These are phyloP conservation scores for Acanthamoeba quina DNA, from an alignment of 208 protist species.

Conservation along the genomic window DNA sequence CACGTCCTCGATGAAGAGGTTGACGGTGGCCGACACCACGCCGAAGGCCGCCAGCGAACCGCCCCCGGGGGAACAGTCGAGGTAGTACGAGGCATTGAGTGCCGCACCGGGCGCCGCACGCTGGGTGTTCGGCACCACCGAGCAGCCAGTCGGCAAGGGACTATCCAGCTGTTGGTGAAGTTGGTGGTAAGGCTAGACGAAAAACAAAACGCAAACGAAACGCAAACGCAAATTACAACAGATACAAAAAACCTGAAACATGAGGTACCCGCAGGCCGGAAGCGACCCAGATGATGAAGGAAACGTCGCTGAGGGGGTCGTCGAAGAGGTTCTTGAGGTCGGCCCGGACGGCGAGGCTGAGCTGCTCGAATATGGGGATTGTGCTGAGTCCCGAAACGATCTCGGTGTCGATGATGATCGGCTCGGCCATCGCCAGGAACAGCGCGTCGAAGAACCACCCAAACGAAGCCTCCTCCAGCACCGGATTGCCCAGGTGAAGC, in stretches of 20 bases:
- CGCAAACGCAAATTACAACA: too few relatives aligned
- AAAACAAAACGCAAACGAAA: too few relatives aligned
- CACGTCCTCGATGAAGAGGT: slow-evolving; percentile 71
- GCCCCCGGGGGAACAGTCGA: neutral
- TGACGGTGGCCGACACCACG: neutral
- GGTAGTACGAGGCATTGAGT: neutral
- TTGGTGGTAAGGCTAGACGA: too few relatives aligned
- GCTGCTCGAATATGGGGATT: slow-evolving; percentile 73
- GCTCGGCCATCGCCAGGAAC: slow-evolving; percentile 69
- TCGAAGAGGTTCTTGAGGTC: slow-evolving; percentile 70
- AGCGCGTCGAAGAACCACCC: slow-evolving; percentile 77
- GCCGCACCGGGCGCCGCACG: slow-evolving; percentile 3
- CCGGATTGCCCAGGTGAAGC: slow-evolving; percentile 71
- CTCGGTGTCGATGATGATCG: slow-evolving; percentile 66
- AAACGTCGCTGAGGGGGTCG: neutral
- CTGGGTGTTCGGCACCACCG: neutral
- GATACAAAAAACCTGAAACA: neutral
- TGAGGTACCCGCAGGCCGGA: neutral
- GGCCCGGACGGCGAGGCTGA: neutral
- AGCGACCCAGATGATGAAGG: slow-evolving; percentile 44
- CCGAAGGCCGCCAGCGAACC: neutral
- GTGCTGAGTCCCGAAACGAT: neutral
- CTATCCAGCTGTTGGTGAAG: neutral
- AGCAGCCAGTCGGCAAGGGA: neutral
- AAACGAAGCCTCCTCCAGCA: slow-evolving; percentile 32